A percentile compares a stretch with the other conserved stretches of the same genome.
phyloP scores from a whole-genome alignment of 768 basidiomycete genomes.

The Sporobolomyces roseus region DNA sequence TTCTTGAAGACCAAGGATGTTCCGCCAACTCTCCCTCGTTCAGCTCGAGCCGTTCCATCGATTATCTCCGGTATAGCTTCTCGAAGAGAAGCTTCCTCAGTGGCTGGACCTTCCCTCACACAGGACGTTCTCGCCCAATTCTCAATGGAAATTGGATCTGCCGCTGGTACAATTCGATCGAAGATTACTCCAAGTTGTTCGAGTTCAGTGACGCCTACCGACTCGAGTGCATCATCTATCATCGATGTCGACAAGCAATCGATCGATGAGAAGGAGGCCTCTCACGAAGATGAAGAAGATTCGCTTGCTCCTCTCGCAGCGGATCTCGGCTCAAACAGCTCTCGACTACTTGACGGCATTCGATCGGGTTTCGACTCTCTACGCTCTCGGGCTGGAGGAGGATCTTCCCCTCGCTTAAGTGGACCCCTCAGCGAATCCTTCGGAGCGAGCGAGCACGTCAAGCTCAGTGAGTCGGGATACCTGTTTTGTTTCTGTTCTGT shows the following conservation, averaged over 20 bases:
- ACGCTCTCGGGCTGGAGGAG: neutral
- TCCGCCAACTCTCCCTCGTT: neutral
- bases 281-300: neutral
- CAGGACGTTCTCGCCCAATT: conserved; percentile 10
- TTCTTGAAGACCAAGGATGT: conserved; percentile 22
- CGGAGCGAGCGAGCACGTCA: conserved; percentile 27
- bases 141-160: conserved; percentile 1
- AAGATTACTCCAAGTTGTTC: conserved; percentile 9
- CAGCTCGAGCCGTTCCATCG: conserved; percentile 15
- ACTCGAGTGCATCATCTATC: neutral
- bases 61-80: conserved; percentile 21
- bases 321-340: conserved; percentile 2
- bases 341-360: conserved; percentile 10
- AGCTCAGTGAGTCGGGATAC: conserved; percentile 33
- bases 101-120: neutral
- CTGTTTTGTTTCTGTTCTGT: too few relatives aligned
- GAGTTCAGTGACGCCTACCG: neutral
- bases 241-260: neutral
- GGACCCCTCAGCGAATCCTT: neutral
- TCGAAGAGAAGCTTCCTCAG: conserved; percentile 18
- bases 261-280: neutral
- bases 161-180: conserved; percentile 21
- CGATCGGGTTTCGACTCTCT: conserved; percentile 19
- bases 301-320: neutral
- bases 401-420: conserved; percentile 6